A percentile compares a stretch with the other conserved stretches of the same genome.
Conservation (phyloP, 139 green algal species). For the Closterium sp. region DNA sequence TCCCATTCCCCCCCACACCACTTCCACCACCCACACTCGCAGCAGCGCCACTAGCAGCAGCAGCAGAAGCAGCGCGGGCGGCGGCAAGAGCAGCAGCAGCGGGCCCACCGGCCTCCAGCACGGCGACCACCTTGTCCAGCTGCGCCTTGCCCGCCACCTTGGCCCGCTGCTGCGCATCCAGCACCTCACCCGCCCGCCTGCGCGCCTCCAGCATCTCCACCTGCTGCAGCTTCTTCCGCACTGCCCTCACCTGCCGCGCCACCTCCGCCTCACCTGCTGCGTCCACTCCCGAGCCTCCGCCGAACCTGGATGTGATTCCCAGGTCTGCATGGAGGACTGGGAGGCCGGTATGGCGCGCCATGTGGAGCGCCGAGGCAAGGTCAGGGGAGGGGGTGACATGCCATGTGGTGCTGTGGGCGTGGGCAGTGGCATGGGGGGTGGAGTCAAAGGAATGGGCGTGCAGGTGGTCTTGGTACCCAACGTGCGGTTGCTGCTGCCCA, state of each 20-base stretch:
- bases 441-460: background rate
- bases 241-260: conserved; percentile 55
- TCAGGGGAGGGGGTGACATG: background rate
- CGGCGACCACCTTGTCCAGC: conserved; percentile 57
- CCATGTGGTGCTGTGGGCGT: background rate
- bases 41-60: background rate
- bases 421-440: background rate
- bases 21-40: background rate
- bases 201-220: conserved; percentile 59
- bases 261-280: background rate
- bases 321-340: background rate
- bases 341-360: background rate
- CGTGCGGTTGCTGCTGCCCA: background rate
- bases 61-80: background rate
- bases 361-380: background rate
- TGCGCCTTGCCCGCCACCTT: conserved; percentile 65
- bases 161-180: conserved; percentile 77
- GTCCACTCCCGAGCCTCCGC: background rate
- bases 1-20: background rate
- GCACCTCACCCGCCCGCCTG: background rate
- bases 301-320: background rate
- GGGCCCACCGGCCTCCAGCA: conserved; percentile 52
- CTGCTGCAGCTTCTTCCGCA: conserved; percentile 86
- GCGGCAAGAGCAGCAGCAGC: conserved; percentile 2
- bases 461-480: background rate